phyloP scores from a whole-genome alignment of 768 basidiomycete genomes.

The Macrolepiota dolichaula region DNA sequence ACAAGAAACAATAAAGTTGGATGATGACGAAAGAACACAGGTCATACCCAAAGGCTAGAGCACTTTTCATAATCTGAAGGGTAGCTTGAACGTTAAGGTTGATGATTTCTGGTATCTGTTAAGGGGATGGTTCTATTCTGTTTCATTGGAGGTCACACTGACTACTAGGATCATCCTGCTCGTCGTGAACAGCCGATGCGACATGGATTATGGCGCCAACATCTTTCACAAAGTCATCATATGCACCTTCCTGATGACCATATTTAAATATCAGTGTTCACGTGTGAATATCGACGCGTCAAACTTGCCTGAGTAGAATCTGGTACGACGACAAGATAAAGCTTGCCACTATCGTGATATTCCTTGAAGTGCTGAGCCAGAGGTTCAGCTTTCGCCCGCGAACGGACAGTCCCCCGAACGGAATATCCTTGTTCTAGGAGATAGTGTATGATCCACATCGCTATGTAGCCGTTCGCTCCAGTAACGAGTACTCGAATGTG shows the following conservation, averaged over 20 bases:
- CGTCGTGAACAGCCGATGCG: conserved; percentile 9
- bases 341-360: background rate
- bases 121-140: background rate
- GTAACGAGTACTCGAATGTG: conserved; percentile 6
- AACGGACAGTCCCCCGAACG: conserved; percentile 13
- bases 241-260: conserved; percentile 7
- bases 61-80: conserved; percentile 7
- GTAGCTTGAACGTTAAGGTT: conserved; percentile 8
- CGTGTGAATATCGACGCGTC: background rate
- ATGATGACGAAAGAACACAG: background rate
- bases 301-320: conserved; percentile 3
- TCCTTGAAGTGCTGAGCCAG: conserved; percentile 1
- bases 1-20: background rate
- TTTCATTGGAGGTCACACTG: background rate
- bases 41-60: background rate
- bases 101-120: conserved; percentile 3
- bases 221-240: conserved; percentile 9
- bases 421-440: conserved; percentile 12
- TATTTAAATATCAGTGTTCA: background rate
- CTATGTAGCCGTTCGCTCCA: conserved; percentile 13
- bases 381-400: conserved; percentile 3
- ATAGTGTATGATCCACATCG: conserved; percentile 8
- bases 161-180: conserved; percentile 9
- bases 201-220: conserved; percentile 12
- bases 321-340: background rate